Percentiles rank a stretch among this genome's conserved stretches.
Conservation (phyloP, 441 rosid genomes). For the Biscutella laevigata region DNA sequence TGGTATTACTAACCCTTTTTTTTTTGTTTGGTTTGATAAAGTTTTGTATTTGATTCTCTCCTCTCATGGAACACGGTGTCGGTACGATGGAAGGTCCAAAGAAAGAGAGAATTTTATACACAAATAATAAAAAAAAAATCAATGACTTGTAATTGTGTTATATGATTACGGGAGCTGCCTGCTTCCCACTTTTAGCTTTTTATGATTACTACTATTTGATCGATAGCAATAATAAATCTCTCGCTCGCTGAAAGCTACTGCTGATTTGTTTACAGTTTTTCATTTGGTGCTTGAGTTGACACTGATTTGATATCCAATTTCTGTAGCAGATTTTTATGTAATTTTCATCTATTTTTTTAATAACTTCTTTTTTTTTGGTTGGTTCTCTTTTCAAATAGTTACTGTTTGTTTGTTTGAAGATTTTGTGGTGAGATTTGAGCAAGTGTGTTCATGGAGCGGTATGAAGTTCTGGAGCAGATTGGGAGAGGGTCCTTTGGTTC, state of each 20-base stretch:
- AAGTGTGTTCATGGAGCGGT: constrained; percentile 60
- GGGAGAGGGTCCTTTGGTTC: constrained; percentile 96
- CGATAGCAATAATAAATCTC: constrained; percentile 24
- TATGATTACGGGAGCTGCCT: constrained; percentile 13
- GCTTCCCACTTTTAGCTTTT: constrained; percentile 9
- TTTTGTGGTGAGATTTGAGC: background rate
- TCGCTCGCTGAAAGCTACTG: constrained; percentile 28
- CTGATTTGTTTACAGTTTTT: constrained; percentile 13
- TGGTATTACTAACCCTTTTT: no score
- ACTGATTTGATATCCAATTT: constrained; percentile 10
- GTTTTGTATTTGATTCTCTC: constrained; percentile 14
- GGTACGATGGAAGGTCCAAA: constrained; percentile 13
- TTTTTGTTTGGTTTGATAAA: no score
- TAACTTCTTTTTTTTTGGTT: background rate
- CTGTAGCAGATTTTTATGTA: constrained; percentile 4
- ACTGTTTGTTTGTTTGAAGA: no score
- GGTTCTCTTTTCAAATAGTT: background rate
- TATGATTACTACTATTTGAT: constrained; percentile 26
- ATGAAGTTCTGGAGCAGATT: constrained; percentile 85
- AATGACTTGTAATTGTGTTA: background rate
- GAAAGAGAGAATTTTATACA: no score
- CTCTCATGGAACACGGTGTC: constrained; percentile 22
- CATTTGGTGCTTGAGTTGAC: constrained; percentile 25
- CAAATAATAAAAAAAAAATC: no score
- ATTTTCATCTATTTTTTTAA: background rate